phyloP scores from a whole-genome alignment of 2,329 filamentous ascomycete species.

The Microcyclosporella mali region DNA sequence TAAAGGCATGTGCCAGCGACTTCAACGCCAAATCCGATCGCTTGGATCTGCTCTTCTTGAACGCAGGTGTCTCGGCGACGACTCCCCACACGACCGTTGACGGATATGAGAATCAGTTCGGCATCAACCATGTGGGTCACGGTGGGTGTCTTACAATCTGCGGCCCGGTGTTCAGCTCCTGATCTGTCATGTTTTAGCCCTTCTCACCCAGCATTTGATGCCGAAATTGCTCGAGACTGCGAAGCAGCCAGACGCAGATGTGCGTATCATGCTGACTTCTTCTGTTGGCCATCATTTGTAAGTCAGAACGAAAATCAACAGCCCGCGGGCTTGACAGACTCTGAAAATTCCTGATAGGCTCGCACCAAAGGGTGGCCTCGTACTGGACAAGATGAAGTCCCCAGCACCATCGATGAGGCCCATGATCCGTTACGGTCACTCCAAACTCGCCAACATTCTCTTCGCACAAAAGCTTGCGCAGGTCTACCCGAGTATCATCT shows the following conservation, averaged over 20 bases:
- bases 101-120: slow-evolving; percentile 35
- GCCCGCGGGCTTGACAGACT: background rate
- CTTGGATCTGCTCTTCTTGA: slow-evolving; percentile 39
- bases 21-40: slow-evolving; percentile 27
- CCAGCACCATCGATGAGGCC: slow-evolving; percentile 5
- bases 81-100: slow-evolving; percentile 30
- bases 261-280: slow-evolving; percentile 37
- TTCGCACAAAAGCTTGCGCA: slow-evolving; percentile 39
- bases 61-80: slow-evolving; percentile 36
- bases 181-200: slow-evolving; percentile 5
- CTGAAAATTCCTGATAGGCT: background rate
- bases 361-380: slow-evolving; percentile 15
- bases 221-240: slow-evolving; percentile 38
- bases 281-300: slow-evolving; percentile 7
- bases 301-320: slow-evolving; percentile 1
- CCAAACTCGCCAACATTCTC: slow-evolving; percentile 47
- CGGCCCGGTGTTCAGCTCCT: no score
- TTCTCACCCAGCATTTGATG: slow-evolving; percentile 23
- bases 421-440: slow-evolving; percentile 38
- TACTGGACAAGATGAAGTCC: slow-evolving; percentile 18
- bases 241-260: slow-evolving; percentile 34
- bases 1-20: slow-evolving; percentile 32
- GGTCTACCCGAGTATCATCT: slow-evolving; percentile 41
- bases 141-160: background rate
- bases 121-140: slow-evolving; percentile 30